phyloP scores from a whole-genome alignment of 768 basidiomycete species.

The Tulasnella calospora region DNA sequence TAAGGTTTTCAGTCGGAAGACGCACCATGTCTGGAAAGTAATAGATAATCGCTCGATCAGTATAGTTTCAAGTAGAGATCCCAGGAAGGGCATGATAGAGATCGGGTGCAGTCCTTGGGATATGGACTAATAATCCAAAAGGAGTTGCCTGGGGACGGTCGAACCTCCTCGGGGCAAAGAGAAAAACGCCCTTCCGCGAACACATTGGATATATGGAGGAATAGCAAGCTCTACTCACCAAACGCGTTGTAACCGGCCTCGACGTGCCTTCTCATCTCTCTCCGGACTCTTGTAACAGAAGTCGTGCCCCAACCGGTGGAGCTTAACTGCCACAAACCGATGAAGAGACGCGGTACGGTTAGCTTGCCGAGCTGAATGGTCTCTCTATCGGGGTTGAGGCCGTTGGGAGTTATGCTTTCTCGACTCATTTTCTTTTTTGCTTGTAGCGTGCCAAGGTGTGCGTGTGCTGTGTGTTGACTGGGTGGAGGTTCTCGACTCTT shows the following conservation, averaged over 20 bases:
- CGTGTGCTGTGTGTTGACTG: neutral
- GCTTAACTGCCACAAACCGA: constrained; percentile 80
- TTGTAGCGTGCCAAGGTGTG: neutral
- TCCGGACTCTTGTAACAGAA: constrained; percentile 56
- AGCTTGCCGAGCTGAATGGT: constrained; percentile 55
- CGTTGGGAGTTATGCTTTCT: neutral
- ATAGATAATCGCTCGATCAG: constrained; percentile 20
- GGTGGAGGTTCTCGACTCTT: neutral
- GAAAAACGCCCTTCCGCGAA: neutral
- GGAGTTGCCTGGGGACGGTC: neutral
- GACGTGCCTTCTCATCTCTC: constrained; percentile 61
- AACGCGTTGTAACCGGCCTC: constrained; percentile 57
- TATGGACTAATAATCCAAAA: neutral
- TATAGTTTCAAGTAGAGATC: neutral
- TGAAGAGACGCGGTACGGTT: constrained; percentile 58
- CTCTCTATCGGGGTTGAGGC: constrained; percentile 17
- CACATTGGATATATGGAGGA: neutral
- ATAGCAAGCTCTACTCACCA: constrained; percentile 35
- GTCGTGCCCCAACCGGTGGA: constrained; percentile 82
- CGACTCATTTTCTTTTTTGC: neutral
- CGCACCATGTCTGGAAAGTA: constrained; percentile 52
- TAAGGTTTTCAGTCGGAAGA: constrained; percentile 3
- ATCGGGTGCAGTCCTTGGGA: neutral
- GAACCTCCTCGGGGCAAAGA: neutral
- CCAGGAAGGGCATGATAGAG: neutral